Evolutionary conservation across 805 yeast genomes (phyloP), one percentile per base, ranked within the genome.

Genomic region (Ogataea paradorogensis): DNA sequence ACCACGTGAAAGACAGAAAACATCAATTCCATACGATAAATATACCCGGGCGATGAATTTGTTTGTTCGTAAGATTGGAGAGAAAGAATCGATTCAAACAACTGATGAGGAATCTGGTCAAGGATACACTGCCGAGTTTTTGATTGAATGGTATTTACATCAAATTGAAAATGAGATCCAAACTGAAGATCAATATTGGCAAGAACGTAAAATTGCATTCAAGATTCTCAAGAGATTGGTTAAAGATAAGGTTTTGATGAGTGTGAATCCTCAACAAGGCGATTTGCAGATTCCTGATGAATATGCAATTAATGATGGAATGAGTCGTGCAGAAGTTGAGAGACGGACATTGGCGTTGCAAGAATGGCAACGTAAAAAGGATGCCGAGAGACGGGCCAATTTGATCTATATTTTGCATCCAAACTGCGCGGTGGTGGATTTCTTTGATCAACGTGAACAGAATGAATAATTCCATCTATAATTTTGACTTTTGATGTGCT

Each of bases 171-270:
- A 78, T 46, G 82, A 77, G 35, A 67, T 93, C 28, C 70, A 76
- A 22, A 70, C 83, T 5, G 95, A 83, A 53, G 76, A 71, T 33
- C 85, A 84, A 35, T 82, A 80, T 55, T 76, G 81, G 68, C 66
- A 66, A 9, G 96, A 91, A 58, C 69, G 84, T 40, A 76, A 73
- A 33, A 68, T 85, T 36, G 86, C 88, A 1, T 74, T 72, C 51
- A 91, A 88, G 63, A 96, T 93, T 10, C 66, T 93, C 55, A 82
- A 79, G 59, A 74, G 91, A 52, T 73, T 93, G 56, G 95, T 82
- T 15, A 84, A 84, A 58, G 96, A 90, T 57, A 78, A 85, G 57
- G 79, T 91, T 22, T 71, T 93, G 54, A 78, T 91, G 87, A 76
- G 70, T 47, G 71, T 84, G 23, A 73, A 49, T 31, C 59, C 62